phyloP scores from a whole-genome alignment of 176 grass and related monocot species.

The Saccharum officinarum region DNA sequence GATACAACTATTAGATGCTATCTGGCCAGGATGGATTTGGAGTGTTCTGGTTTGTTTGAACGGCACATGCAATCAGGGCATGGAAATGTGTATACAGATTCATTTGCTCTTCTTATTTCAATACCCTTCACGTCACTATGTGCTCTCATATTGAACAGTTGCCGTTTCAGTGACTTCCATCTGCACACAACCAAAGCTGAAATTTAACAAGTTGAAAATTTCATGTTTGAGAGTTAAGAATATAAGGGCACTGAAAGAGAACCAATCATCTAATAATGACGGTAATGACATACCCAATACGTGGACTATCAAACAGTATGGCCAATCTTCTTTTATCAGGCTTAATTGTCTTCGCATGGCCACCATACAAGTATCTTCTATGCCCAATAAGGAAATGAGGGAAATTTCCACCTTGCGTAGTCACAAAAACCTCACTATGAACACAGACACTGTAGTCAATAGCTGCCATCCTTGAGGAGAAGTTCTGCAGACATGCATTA shows the following conservation, averaged over 20 bases:
- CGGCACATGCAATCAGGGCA: slow-evolving; percentile 94
- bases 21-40: slow-evolving; percentile 53
- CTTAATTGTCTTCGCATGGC: slow-evolving; percentile 96
- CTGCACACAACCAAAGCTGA: slow-evolving; percentile 48
- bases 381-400: slow-evolving; percentile 93
- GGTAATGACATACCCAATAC: slow-evolving; percentile 65
- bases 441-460: slow-evolving; percentile 94
- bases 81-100: slow-evolving; percentile 86
- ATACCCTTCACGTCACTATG: slow-evolving; percentile 91
- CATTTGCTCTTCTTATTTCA: slow-evolving; percentile 87
- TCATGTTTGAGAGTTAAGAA: slow-evolving; percentile 1
- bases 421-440: slow-evolving; percentile 92
- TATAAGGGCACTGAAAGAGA: background rate
- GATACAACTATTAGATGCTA: slow-evolving; percentile 47
- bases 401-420: slow-evolving; percentile 98
- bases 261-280: slow-evolving; percentile 1
- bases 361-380: slow-evolving; percentile 87
- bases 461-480: slow-evolving; percentile 98
- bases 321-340: slow-evolving; percentile 98
- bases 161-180: slow-evolving; percentile 85
- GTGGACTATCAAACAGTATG: slow-evolving; percentile 81
- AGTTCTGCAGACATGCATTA: slow-evolving; percentile 58
- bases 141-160: slow-evolving; percentile 76
- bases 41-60: slow-evolving; percentile 60
- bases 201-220: slow-evolving; percentile 20